These are phyloP conservation scores for Trametes pubescens DNA, from an alignment of 1,284 basidiomycete species.

Conservation along the genomic window DNA sequence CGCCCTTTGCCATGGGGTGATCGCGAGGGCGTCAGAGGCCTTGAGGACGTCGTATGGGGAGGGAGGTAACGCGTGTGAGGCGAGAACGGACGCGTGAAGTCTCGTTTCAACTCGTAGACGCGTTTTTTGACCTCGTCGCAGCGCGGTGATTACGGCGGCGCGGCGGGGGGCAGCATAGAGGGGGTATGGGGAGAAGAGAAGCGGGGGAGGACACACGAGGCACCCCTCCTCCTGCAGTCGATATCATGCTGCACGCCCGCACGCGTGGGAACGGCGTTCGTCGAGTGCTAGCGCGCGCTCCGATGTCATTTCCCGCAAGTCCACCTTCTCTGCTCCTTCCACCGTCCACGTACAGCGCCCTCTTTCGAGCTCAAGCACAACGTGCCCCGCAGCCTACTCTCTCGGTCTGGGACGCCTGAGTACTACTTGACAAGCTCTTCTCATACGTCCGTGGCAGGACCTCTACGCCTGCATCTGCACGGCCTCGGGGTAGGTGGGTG, in stretches of 20 bases:
- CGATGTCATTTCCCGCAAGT: slow-evolving; percentile 9
- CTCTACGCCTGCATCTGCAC: neutral
- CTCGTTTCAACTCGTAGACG: slow-evolving; percentile 5
- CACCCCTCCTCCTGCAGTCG: neutral
- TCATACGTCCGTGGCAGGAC: neutral
- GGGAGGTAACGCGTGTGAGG: slow-evolving; percentile 6
- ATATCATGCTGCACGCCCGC: neutral
- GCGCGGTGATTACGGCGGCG: slow-evolving; percentile 1
- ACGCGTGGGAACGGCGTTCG: slow-evolving; percentile 20
- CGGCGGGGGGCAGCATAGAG: slow-evolving; percentile 9
- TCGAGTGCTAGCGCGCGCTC: slow-evolving; percentile 1
- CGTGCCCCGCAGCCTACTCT: no score
- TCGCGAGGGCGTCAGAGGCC: slow-evolving; percentile 22
- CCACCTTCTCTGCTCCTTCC: neutral
- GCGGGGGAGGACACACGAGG: slow-evolving; percentile 18
- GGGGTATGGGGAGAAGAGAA: slow-evolving; percentile 4
- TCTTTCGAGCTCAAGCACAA: no score
- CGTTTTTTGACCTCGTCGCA: neutral
- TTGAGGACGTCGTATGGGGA: slow-evolving; percentile 23
- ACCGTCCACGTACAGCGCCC: neutral
- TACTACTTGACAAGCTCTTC: no score
- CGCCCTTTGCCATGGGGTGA: slow-evolving; percentile 30
- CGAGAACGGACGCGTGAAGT: neutral
- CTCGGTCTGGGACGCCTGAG: no score
- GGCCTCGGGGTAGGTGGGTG: neutral